Evolutionary conservation across 208 protist genomes (phyloP).

Genomic region (Trypanosoma vivax): DNA sequence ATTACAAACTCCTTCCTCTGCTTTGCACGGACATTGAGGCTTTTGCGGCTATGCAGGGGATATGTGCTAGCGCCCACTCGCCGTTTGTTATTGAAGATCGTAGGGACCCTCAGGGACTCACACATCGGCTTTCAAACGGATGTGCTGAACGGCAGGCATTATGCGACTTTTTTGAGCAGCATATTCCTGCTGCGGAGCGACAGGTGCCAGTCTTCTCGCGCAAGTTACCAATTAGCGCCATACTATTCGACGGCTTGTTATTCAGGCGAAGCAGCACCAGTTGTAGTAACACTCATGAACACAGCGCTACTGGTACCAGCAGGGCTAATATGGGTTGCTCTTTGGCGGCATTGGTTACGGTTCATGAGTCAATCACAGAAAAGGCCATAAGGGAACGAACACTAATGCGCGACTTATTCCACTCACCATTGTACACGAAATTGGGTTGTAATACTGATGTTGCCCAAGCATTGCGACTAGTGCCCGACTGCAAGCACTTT

Average conservation of each 20-base stretch:
- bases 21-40: conserved; percentile 52
- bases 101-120: conserved; percentile 40
- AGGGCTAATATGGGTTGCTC: no score
- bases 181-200: conserved; percentile 36
- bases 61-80: conserved; percentile 45
- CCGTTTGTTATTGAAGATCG: conserved; percentile 65
- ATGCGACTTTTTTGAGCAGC: conserved; percentile 53
- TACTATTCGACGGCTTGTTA: conserved; percentile 59
- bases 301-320: no score
- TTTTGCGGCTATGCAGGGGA: conserved; percentile 59
- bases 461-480: conserved; percentile 17
- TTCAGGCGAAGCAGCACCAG: conserved; percentile 13
- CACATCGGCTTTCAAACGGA: conserved; percentile 37
- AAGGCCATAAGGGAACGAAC: conserved; percentile 29
- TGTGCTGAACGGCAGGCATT: conserved; percentile 38
- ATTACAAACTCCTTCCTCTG: conserved; percentile 79
- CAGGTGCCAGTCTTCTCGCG: conserved; percentile 35
- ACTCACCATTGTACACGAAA: conserved; percentile 35
- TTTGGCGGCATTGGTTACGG: conserved; percentile 47
- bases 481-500: conserved; percentile 37
- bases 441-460: conserved; percentile 22
- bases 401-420: conserved; percentile 61
- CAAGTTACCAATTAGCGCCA: conserved; percentile 39
- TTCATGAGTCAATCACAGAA: conserved; percentile 39
- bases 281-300: no score